These are phyloP conservation scores for Pseudocercospora fijiensis DNA, from an alignment of 2,329 filamentous ascomycete species.

Conservation along the genomic window DNA sequence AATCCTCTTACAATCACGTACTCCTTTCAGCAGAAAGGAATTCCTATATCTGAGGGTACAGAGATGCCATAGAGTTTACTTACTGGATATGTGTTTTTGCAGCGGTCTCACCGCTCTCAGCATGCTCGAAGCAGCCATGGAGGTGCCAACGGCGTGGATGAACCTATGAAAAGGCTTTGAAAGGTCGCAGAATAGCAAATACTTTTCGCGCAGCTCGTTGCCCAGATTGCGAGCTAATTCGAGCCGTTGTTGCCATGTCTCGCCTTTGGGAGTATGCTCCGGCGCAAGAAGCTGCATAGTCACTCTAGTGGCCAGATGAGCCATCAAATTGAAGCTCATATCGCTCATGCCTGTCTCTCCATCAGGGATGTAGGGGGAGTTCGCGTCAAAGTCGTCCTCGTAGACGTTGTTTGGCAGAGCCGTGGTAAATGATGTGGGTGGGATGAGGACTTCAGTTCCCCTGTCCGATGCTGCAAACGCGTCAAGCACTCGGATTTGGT, in stretches of 20 bases:
- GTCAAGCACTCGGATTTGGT: slow-evolving; percentile 32
- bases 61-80: not conserved
- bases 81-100: slow-evolving; percentile 25
- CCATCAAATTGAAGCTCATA: slow-evolving; percentile 31
- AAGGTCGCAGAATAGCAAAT: slow-evolving; percentile 29
- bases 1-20: too few relatives aligned
- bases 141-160: slow-evolving; percentile 25
- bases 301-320: slow-evolving; percentile 14
- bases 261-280: slow-evolving; percentile 16
- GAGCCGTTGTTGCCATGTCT: slow-evolving; percentile 33
- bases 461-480: slow-evolving; percentile 31
- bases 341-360: slow-evolving; percentile 29
- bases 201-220: slow-evolving; percentile 25
- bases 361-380: slow-evolving; percentile 20
- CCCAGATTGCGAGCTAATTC: slow-evolving; percentile 27
- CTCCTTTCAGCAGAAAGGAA: too few relatives aligned
- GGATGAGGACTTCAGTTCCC: slow-evolving; percentile 29
- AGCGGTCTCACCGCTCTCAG: slow-evolving; percentile 33
- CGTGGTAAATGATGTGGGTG: slow-evolving; percentile 20
- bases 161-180: slow-evolving; percentile 28
- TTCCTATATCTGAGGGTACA: not conserved
- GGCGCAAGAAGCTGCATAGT: slow-evolving; percentile 23
- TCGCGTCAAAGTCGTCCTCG: slow-evolving; percentile 33
- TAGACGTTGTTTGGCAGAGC: slow-evolving; percentile 33
- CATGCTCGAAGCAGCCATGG: slow-evolving; percentile 28